Base-by-base conservation (phyloP, 1,139 yeast genomes). In the Debaryomyces nepalensis region DNA sequence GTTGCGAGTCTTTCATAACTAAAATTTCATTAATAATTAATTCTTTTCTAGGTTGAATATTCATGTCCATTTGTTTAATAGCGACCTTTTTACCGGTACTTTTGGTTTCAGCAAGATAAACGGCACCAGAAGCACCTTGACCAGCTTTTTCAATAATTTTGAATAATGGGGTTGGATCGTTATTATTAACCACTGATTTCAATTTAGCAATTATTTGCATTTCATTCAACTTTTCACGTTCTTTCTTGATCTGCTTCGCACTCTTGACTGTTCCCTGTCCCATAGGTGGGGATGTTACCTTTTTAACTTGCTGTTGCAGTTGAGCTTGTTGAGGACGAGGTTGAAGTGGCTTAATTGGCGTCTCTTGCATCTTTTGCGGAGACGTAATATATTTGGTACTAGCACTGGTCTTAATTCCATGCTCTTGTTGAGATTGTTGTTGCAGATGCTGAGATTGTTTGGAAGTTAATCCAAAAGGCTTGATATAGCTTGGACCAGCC, bases 121-220 rank as follows among this genome's bases (percentile, higher is more conserved):
- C 99, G 1, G 93, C 87, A 12, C 99, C 99, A 48, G 93, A 83
- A 0, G 99, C 99, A 56, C 99, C 99, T 68, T 95, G 99, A n/a
- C 99, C 99, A 2, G 97, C 96, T 59, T 90, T 90, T 63, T 88
- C 95, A 54, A 93, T 77, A 67, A 89, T 87, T 58, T 85, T 87
- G 68, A 89, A 95, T 45, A 83, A 76, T 24, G 90, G 86, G 5
- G 87, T 75, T 11, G 99, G 99, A 64, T 93, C 96, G 37, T 81
- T 77, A 50, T 78, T 79, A 50, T 85, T 82, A 3, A 95, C 97
- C 21, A 91, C 97, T 3, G 89, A 81, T 50, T 86, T 81, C 54
- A 95, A 75, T 59, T 87, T 88, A 33, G 87, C 84, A 79, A 95
- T 80, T 31, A 90, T 79, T 66, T 93, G 97, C 43, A 85, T 81